Base-by-base conservation (phyloP, 805 yeast species). In the Candida sakaeoensis region DNA sequence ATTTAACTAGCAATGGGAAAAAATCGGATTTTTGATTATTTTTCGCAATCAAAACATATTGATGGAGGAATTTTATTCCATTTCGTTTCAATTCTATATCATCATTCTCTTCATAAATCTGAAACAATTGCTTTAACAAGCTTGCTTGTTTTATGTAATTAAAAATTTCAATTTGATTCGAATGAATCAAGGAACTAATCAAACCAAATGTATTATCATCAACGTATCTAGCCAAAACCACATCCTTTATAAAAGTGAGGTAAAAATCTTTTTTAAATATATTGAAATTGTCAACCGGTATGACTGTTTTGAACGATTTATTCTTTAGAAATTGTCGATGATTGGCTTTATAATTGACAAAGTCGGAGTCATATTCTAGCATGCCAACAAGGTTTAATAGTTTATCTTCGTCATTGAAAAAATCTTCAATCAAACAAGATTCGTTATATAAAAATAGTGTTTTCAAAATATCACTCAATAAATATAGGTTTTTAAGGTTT, bases 291-390 rank as follows among this genome's bases (percentile, higher is more conserved):
- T 72, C 63, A 9, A 82, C 66, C 1, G 89, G 88, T 8, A 64
- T 63, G 3, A 89, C 85, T 48, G 83, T 82, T 56, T 82, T 83
- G 62, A 85, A 83, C 5, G 81, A 62, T 33, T 78, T 77, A 45
- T 79, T 73, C 3, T 56, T 53, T 23, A 88, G 57, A 53, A 76
- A 83, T 16, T 77, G 77, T 38, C 96, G 67, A 62, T 86, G 87
- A 50, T 86, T 83, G 3, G 96, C 87, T 58, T 87, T 89, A 47
- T 73, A 72, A 10, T 71, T 70, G 1, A 96, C 96, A 52, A 75
- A 87, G 41, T 86, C 95, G 0, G 93, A 85, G 57, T 93, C 97
- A 58, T 88, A 67, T 58, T 93, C 99, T 34, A 91, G 61, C 9
- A 88, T 83, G 1, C 96, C 95, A 9, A 82, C 74, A 3, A 87